A percentile compares a stretch with the other conserved stretches of the same genome.
phyloP scores from a whole-genome alignment of 73 alveolate genomes.

The Strombidium stylifer region DNA sequence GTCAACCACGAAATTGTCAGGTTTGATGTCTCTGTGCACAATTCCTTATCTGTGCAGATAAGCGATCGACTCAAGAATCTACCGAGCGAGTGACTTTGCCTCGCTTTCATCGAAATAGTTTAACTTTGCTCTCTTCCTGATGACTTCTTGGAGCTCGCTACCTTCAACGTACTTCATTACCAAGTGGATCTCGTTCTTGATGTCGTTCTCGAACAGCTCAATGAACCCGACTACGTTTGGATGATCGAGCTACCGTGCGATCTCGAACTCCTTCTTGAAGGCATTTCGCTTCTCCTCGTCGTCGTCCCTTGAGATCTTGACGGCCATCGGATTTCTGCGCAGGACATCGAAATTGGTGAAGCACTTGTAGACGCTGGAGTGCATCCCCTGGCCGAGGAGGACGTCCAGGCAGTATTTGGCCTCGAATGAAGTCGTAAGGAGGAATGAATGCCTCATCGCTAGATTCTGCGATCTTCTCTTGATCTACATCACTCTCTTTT shows the following conservation, averaged over 20 bases:
- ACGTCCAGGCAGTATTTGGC: not conserved
- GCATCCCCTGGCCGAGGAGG: slow-evolving; percentile 32
- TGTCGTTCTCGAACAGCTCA: slow-evolving; percentile 6
- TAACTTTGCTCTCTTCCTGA: slow-evolving; percentile 22
- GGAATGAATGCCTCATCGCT: too few relatives aligned
- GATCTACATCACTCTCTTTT: too few relatives aligned
- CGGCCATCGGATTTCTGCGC: slow-evolving; percentile 20
- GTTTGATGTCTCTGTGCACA: slow-evolving; percentile 72
- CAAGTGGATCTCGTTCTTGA: slow-evolving; percentile 13
- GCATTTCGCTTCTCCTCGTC: slow-evolving; percentile 41
- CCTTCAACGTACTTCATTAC: slow-evolving; percentile 56
- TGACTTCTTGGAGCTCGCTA: slow-evolving; percentile 6
- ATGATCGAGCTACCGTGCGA: slow-evolving; percentile 22
- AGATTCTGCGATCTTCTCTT: too few relatives aligned
- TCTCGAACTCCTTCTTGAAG: slow-evolving; percentile 31
- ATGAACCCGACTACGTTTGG: slow-evolving; percentile 22
- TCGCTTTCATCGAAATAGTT: slow-evolving; percentile 20
- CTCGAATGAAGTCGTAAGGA: too few relatives aligned
- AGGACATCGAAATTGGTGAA: not conserved
- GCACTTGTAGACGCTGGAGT: slow-evolving; percentile 27
- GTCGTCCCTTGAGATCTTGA: slow-evolving; percentile 29
- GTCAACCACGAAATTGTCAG: slow-evolving; percentile 57
- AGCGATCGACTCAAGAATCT: slow-evolving; percentile 56
- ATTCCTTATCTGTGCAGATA: slow-evolving; percentile 61
- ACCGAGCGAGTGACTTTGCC: slow-evolving; percentile 49